Evolutionary conservation across 2,329 filamentous ascomycete genomes (phyloP).

Genomic region (Cercospora zeae-maydis): DNA sequence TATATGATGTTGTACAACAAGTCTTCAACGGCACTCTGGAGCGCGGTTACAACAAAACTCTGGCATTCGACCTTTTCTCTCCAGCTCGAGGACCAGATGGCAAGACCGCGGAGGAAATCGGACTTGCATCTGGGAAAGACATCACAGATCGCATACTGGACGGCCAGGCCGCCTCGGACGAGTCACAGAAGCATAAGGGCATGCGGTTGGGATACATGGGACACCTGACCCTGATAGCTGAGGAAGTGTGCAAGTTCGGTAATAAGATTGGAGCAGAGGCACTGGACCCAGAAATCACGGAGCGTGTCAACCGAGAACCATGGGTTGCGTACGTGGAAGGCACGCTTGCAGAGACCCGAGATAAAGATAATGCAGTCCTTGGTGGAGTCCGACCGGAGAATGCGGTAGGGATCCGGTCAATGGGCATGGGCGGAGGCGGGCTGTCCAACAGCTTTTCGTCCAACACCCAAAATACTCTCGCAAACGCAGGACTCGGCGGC

Average conservation of each 20-base stretch:
- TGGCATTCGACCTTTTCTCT: conserved; percentile 83
- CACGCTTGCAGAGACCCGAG: conserved; percentile 84
- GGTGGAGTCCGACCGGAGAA: conserved; percentile 92
- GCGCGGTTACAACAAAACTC: conserved; percentile 81
- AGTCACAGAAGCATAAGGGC: conserved; percentile 75
- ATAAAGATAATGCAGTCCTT: conserved; percentile 96
- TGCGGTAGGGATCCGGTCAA: conserved; percentile 69
- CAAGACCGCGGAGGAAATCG: conserved; percentile 24
- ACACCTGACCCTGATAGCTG: conserved; percentile 91
- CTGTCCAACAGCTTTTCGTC: conserved; percentile 53
- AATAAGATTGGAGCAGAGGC: conserved; percentile 88
- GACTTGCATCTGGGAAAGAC: conserved; percentile 64
- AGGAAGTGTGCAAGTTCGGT: conserved; percentile 98
- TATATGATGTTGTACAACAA: conserved; percentile 98
- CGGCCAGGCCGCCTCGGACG: conserved; percentile 81
- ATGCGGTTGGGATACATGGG: conserved; percentile 98
- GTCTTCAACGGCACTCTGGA: conserved; percentile 99
- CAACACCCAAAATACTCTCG: conserved; percentile 55
- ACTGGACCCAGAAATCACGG: conserved; percentile 76
- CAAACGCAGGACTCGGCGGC: conserved; percentile 76
- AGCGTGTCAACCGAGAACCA: conserved; percentile 81
- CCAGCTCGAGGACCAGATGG: conserved; percentile 23
- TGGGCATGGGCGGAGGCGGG: conserved; percentile 30
- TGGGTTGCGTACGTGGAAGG: conserved; percentile 97
- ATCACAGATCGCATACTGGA: conserved; percentile 90